Conservation (phyloP, 2,329 filamentous ascomycete species). For the Talaromyces sp. region DNA sequence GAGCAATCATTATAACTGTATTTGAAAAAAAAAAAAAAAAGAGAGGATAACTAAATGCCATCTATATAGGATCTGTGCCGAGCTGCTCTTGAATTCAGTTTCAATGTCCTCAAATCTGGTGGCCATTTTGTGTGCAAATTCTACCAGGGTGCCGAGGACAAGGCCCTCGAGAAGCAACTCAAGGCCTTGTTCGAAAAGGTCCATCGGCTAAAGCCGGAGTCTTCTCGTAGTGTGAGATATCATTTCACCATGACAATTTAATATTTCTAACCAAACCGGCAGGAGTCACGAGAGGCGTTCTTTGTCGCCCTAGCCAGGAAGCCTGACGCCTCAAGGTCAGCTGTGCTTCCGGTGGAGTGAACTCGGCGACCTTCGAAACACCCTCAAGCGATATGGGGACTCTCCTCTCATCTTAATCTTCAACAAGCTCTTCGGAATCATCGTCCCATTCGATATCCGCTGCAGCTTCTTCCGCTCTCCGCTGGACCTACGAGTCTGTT, state of each 20-base stretch:
- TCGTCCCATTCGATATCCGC: constrained; percentile 43
- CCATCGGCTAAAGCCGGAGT: constrained; percentile 82
- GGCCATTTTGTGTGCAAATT: constrained; percentile 98
- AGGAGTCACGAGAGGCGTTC: constrained; percentile 82
- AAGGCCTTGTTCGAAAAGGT: constrained; percentile 75
- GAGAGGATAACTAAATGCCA: not conserved
- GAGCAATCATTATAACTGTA: constrained; percentile 29
- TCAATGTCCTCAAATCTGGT: constrained; percentile 72
- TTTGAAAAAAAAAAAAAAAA: not conserved
- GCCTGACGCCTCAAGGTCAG: constrained; percentile 40
- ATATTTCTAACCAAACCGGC: constrained; percentile 7
- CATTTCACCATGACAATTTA: not conserved
- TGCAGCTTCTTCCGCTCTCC: constrained; percentile 40
- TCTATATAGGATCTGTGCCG: constrained; percentile 72
- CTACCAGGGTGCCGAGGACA: constrained; percentile 87
- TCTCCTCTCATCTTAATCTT: constrained; percentile 12
- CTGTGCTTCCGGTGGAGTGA: constrained; percentile 34
- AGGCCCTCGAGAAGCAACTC: constrained; percentile 67
- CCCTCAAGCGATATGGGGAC: not conserved
- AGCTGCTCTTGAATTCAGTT: constrained; percentile 78
- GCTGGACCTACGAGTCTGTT: constrained; percentile 35
- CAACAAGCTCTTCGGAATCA: constrained; percentile 32
- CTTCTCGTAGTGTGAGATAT: constrained; percentile 70
- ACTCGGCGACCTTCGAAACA: not conserved
- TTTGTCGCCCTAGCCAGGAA: constrained; percentile 76